These are phyloP conservation scores for Cercospora sp. DNA, from an alignment of 2,329 filamentous ascomycete genomes.

Conservation along the genomic window DNA sequence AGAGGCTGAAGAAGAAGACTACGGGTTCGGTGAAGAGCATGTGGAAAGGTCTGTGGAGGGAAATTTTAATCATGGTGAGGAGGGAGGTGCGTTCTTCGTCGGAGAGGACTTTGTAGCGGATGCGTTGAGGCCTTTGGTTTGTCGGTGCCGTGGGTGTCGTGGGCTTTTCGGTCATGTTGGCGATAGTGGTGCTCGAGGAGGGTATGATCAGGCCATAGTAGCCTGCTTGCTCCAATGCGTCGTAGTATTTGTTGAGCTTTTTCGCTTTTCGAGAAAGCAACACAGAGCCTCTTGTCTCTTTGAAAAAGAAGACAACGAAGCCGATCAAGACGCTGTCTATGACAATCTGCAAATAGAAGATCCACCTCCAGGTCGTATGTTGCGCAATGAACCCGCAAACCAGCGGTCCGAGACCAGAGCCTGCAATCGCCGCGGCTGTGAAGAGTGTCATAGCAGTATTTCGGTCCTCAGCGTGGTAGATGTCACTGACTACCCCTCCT, in stretches of 20 bases:
- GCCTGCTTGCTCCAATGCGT: conserved; percentile 66
- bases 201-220: conserved; percentile 56
- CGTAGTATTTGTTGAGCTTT: conserved; percentile 76
- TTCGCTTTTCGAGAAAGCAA: conserved; percentile 73
- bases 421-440: conserved; percentile 73
- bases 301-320: conserved; percentile 68
- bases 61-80: conserved; percentile 68
- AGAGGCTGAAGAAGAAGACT: conserved; percentile 83
- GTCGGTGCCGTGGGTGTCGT: conserved; percentile 25
- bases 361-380: conserved; percentile 74
- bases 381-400: conserved; percentile 69
- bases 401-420: conserved; percentile 77
- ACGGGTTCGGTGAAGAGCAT: conserved; percentile 74
- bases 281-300: conserved; percentile 79
- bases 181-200: conserved; percentile 34
- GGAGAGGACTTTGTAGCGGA: conserved; percentile 77
- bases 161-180: conserved; percentile 5
- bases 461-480: conserved; percentile 74
- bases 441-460: conserved; percentile 92
- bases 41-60: conserved; percentile 74
- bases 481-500: conserved; percentile 85
- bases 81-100: conserved; percentile 75
- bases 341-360: conserved; percentile 84
- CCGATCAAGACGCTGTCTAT: conserved; percentile 63
- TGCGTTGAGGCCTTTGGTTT: conserved; percentile 11